Evolutionary conservation across 495 filamentous ascomycete genomes (phyloP), one percentile per base, ranked within the genome.

Genomic region (Clohesyomyces aquaticus): DNA sequence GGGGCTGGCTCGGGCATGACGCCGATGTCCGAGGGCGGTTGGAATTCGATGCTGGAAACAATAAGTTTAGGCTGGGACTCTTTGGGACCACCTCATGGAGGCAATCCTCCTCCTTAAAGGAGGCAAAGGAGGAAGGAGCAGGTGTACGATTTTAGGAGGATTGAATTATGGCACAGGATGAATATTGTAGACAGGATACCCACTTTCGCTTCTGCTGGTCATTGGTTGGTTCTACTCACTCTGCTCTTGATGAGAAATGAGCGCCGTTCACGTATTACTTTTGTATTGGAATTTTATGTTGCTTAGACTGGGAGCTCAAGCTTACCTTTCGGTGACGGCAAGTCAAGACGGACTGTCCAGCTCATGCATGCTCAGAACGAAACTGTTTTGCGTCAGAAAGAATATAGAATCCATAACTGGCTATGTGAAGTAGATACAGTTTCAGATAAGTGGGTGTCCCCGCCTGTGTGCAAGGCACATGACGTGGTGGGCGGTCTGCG

Each of bases 21-120:
- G 3, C 67, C 67, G 9, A 70, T 70, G 59, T 66, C 62, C 2
- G 67, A 70, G 22, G 67, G 63, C 1, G 42, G 63, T 0, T 70
- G 57, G 58, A 66, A 66, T 26, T 53, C 62, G 49, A 63, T 70
- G 58, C 54, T 70, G n/a, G 63, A 70, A 19, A 70, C 53, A 22
- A 70, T 70, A 21, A 50, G 63, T 46, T 16, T 70, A 27, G 63
- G 67, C 4, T 70, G 67, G 67, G 63, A 66, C 46, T 21, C 53
- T 3, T 9, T 63, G 10, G 63, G 62, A 8, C 59, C 53, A 29
- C 58, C 58, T 4, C 67, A 70, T 23, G 49, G n/a, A n/a, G n/a
- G 42, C 45, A 21, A 38, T 14, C 32, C 32, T 6, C 32, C 32
- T 38, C 32, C 32, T 6, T 6, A 38, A 6, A 38, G 14, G 25